phyloP scores from a whole-genome alignment of 2,329 filamentous ascomycete genomes.

The Daldinia sp. region DNA sequence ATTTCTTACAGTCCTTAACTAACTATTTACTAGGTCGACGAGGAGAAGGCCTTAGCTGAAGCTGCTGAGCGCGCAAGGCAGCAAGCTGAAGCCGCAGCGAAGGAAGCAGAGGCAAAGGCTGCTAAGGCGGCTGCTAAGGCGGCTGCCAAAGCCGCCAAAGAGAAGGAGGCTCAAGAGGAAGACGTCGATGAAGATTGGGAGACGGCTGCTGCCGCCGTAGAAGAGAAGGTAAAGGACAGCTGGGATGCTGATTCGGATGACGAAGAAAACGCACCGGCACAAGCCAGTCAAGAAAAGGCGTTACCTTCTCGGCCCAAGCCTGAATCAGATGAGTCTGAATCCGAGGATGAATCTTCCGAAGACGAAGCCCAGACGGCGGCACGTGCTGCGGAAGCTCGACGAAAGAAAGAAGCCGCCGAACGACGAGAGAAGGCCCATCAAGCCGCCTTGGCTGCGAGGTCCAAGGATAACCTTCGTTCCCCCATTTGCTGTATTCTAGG shows the following conservation, averaged over 20 bases:
- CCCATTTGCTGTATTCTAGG: conserved; percentile 99
- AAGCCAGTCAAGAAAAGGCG: conserved; percentile 34
- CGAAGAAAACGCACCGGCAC: conserved; percentile 66
- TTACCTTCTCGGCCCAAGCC: conserved; percentile 48
- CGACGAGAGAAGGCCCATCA: conserved; percentile 90
- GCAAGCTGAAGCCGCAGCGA: conserved; percentile 73
- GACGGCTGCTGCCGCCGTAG: conserved; percentile 78
- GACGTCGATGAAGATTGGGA: conserved; percentile 90
- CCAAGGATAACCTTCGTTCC: conserved; percentile 92
- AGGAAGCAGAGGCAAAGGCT: conserved; percentile 69
- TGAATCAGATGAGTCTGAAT: conserved; percentile 58
- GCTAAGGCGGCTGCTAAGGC: conserved; percentile 63
- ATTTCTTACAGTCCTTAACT: conserved; percentile 8
- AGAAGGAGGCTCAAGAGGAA: conserved; percentile 62
- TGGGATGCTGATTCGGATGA: conserved; percentile 90
- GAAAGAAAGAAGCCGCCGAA: conserved; percentile 89
- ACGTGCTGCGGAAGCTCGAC: conserved; percentile 74
- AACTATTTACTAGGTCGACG: conserved; percentile 65
- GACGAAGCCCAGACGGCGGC: conserved; percentile 80
- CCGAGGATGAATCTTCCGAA: conserved; percentile 68
- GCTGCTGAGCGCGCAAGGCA: conserved; percentile 74
- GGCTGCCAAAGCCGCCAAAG: conserved; percentile 62
- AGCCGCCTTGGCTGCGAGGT: conserved; percentile 88
- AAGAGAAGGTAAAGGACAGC: conserved; percentile 85
- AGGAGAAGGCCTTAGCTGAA: conserved; percentile 80